phyloP scores from a whole-genome alignment of 495 filamentous ascomycete genomes.

The Penicillium mononematosum region DNA sequence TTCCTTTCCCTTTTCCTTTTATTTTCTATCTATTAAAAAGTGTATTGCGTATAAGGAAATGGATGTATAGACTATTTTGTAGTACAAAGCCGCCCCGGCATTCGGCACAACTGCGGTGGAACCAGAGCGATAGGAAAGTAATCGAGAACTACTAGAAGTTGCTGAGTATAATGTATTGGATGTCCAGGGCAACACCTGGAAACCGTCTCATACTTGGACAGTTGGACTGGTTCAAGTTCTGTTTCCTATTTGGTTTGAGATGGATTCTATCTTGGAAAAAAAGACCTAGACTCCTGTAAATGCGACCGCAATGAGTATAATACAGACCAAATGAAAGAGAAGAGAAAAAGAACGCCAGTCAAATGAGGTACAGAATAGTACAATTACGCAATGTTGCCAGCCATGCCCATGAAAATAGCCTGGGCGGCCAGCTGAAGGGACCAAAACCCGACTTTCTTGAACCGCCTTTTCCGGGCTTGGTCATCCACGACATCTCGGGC shows the following conservation, averaged over 20 bases:
- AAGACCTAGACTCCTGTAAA: slow-evolving; percentile 20
- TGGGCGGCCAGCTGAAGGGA: slow-evolving; percentile 86
- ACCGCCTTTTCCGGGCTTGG: slow-evolving; percentile 75
- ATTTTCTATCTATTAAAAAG: background rate
- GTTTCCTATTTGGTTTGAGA: background rate
- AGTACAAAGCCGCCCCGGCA: background rate
- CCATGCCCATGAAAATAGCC: slow-evolving; percentile 93
- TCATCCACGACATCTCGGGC: slow-evolving; percentile 84
- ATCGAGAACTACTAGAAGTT: background rate
- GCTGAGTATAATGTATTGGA: background rate
- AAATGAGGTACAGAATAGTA: slow-evolving; percentile 24
- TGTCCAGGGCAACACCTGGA: background rate
- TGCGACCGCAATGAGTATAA: slow-evolving; percentile 17
- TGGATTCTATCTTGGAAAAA: slow-evolving; percentile 2
- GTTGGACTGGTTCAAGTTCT: background rate
- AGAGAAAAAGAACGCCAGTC: slow-evolving; percentile 16
- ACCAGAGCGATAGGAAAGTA: background rate
- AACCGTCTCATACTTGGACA: background rate
- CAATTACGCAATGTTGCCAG: slow-evolving; percentile 71
- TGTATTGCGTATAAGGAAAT: background rate
- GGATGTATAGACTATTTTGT: background rate
- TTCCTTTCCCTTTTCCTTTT: background rate
- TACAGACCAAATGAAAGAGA: slow-evolving; percentile 16
- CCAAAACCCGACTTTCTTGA: slow-evolving; percentile 97
- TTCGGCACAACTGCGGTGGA: slow-evolving; percentile 9